Conservation (phyloP, 2,329 filamentous ascomycete genomes). For the Cyphellophora attinorum region DNA sequence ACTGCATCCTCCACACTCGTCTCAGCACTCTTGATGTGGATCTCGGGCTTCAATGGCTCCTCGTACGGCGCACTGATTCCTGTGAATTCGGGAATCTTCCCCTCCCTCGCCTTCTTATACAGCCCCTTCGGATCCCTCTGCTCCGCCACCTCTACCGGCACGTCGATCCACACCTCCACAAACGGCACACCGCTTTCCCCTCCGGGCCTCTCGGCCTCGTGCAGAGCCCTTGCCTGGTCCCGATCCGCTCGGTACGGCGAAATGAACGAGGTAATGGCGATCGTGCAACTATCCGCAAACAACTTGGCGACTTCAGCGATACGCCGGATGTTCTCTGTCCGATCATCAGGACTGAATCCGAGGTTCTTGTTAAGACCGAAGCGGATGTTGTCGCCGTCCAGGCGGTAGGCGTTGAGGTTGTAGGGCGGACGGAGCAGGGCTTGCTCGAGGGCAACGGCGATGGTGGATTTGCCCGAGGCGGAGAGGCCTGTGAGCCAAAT, state of each 20-base stretch:
- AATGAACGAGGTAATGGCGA: slow-evolving; percentile 94
- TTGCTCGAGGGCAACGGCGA: slow-evolving; percentile 93
- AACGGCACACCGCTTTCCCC: slow-evolving; percentile 66
- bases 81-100: slow-evolving; percentile 95
- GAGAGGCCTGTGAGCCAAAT: slow-evolving; percentile 98
- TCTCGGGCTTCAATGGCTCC: slow-evolving; percentile 74
- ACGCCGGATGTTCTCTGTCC: slow-evolving; percentile 94
- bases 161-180: slow-evolving; percentile 87
- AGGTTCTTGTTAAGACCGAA: slow-evolving; percentile 98
- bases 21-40: slow-evolving; percentile 75
- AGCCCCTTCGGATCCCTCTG: slow-evolving; percentile 92
- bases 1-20: slow-evolving; percentile 83
- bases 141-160: slow-evolving; percentile 85
- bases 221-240: slow-evolving; percentile 68
- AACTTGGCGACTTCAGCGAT: slow-evolving; percentile 96
- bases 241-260: slow-evolving; percentile 87
- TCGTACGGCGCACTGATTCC: slow-evolving; percentile 94
- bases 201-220: slow-evolving; percentile 50
- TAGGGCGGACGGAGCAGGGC: slow-evolving; percentile 69
- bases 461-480: slow-evolving; percentile 92
- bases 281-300: slow-evolving; percentile 79
- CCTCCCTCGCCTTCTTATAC: slow-evolving; percentile 91
- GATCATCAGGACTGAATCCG: slow-evolving; percentile 83
- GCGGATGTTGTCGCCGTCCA: slow-evolving; percentile 96
- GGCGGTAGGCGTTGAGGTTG: slow-evolving; percentile 73